Evolutionary conservation across 148 eudicot genomes (phyloP).

Genomic region (Chenopodium formosanum): DNA sequence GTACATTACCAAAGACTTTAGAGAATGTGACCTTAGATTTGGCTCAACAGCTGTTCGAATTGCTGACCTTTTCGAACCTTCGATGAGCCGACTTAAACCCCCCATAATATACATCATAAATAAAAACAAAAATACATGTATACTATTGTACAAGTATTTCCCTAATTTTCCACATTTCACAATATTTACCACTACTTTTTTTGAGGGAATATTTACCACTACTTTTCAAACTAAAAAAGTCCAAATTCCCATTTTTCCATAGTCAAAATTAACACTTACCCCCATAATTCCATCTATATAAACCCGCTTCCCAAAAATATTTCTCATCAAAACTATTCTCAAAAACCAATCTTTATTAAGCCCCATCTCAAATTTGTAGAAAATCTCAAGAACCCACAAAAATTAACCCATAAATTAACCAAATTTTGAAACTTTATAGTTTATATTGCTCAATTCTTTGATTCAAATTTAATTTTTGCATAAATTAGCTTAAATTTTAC

Average conservation of each 20-base stretch:
- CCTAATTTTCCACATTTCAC: constrained; percentile 4
- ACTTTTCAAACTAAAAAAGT: neutral
- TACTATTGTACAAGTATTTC: neutral
- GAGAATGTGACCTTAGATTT: constrained; percentile 26
- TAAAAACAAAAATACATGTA: neutral
- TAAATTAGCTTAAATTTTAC: neutral
- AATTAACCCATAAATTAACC: neutral
- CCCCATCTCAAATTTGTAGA: too few species aligned
- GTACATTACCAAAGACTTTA: neutral
- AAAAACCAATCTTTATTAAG: neutral
- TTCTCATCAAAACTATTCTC: neutral
- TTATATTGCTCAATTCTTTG: constrained; percentile 7
- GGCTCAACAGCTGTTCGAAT: constrained; percentile 18
- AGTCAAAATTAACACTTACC: neutral
- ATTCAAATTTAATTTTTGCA: neutral
- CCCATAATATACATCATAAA: neutral
- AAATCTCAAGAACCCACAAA: constrained; percentile 1
- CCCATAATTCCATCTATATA: constrained; percentile 22
- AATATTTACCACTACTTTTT: constrained; percentile 1
- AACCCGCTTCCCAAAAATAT: constrained; percentile 14
- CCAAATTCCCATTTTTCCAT: neutral
- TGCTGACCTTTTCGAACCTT: constrained; percentile 16
- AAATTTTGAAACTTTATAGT: neutral
- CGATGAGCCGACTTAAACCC: constrained; percentile 26
- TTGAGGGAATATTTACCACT: neutral